Base-by-base conservation (phyloP, 2,329 filamentous ascomycete species). In the Tolypocladium paradoxum region DNA sequence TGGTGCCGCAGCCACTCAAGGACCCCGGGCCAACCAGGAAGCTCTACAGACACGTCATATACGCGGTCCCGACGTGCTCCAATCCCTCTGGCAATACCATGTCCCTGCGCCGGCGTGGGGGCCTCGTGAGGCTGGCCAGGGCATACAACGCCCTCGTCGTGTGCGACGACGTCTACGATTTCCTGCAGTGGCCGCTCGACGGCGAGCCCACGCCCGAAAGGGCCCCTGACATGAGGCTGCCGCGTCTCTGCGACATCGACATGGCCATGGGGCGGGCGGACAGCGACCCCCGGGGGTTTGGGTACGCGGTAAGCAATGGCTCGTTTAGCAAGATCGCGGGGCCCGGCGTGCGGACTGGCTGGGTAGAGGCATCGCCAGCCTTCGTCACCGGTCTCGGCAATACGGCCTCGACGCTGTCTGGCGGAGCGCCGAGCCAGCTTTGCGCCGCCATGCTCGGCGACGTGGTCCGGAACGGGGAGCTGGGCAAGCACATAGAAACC, bases 161-260 rank as follows among this genome's bases (percentile, higher is more conserved):
- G 31, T 82, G 82, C 49, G 92, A 97, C 70, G 93, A 99, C 67
- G 90, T 97, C 11, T 99, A 99, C 65, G 92, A 97, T 67, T 86
- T 92, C 59, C 76, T 97, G 6, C 87, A 91, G 65, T 96, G 90
- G 89, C 78, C 81, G 2, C 61, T 73, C 0, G 64, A 70, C 46
- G 50, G 62, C 62, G 36, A 67, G 68, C 37, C 73, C 66, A 58
- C 60, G 37, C 53, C 55, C 38, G 55, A 56, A 31, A 51, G 54
- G 33, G 52, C 55, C 2, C 56, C 52, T 53, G 29, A 61, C 51
- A 63, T 86, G 46, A 79, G 84, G 14, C 81, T 90, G 9, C 89
- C 90, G 3, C 82, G 90, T 1, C 73, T 96, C 1, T 82, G 88
- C 20, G 90, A 96, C 64, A 73, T 96, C 53, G 90, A 96, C 67